Evolutionary conservation across 2,329 filamentous ascomycete species (phyloP), one percentile per base, ranked within the genome.

Genomic region (Trichocomaceae sp.): DNA sequence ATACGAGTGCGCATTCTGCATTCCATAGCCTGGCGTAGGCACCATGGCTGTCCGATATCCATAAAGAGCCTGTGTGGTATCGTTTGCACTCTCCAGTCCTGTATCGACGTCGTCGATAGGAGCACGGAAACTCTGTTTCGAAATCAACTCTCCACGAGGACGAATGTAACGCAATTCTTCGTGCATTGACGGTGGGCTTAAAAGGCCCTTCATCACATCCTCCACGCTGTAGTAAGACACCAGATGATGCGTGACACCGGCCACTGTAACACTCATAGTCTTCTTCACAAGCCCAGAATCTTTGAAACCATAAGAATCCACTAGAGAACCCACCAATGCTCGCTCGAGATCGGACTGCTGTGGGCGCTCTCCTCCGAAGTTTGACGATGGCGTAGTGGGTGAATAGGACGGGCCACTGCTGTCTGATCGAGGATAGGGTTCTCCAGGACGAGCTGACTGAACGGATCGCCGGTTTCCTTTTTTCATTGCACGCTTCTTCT

Each of bases 261-360:
- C 79, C 50, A 86, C 83, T 2, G 81, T 83, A 39, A 96, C 83
- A 62, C 86, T 92, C 71, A 96, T 90, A 0, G 90, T 96, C 77
- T 96, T 96, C 79, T 96, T 96, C 59, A 96, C 82, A 41, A 96
- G 73, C 0, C 91, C 90, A 1, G 83, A 81, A 13, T 83, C 77
- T 65, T 93, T 93, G 79, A 96, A 96, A 31, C 84, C 83, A 63
- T 96, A 96, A 0, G 87, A 90, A 71, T 95, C 90, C n/a, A 92
- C 82, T 12, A 96, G 77, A 0, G 90, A 95, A 5, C 90, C 91
- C 45, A 93, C 84, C 52, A 91, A 74, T 23, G 80, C 78, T 33
- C 83, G 77, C 63, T 85, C 72, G 23, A 75, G 64, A 55, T 78
- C 75, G 5, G 73, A 70, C 57, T 75, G 71, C 44, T 56, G 54